A percentile compares a stretch with the other conserved stretches of the same genome.
phyloP scores from a whole-genome alignment of 495 filamentous ascomycete genomes.

The Wilcoxina mikolae region DNA sequence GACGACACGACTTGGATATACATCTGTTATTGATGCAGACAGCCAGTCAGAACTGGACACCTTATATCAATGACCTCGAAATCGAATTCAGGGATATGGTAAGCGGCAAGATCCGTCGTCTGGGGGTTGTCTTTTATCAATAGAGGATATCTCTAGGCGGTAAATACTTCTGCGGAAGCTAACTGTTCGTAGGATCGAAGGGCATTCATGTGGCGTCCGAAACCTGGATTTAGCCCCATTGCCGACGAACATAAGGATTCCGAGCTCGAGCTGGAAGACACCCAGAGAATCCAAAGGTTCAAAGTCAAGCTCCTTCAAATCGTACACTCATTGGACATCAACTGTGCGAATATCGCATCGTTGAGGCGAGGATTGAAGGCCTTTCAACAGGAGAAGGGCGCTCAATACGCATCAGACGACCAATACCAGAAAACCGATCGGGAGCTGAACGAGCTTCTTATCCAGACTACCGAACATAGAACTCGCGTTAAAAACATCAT shows the following conservation, averaged over 20 bases:
- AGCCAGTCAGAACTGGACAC: constrained; percentile 21
- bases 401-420: not conserved
- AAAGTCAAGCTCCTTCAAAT: constrained; percentile 7
- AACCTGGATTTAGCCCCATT: not conserved
- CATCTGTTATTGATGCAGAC: constrained; percentile 14
- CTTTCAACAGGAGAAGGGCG: not conserved
- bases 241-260: not conserved
- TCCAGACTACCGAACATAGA: not conserved
- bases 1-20: constrained; percentile 13
- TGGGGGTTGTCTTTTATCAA: not conserved
- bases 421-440: not conserved
- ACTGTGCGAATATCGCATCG: not conserved
- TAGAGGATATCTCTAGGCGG: too few species aligned
- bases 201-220: constrained; percentile 1
- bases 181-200: constrained; percentile 6
- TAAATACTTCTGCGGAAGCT: not conserved
- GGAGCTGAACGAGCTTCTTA: not conserved
- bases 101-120: not conserved
- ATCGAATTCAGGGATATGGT: constrained; percentile 14
- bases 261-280: constrained; percentile 11
- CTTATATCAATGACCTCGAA: constrained; percentile 22
- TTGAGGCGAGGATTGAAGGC: not conserved
- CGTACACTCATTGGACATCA: constrained; percentile 3
- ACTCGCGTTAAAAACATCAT: constrained; percentile 9
- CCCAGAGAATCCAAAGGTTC: constrained; percentile 8